Evolutionary conservation across 306 rosid genomes (phyloP).

Genomic region (Prunus mira): DNA sequence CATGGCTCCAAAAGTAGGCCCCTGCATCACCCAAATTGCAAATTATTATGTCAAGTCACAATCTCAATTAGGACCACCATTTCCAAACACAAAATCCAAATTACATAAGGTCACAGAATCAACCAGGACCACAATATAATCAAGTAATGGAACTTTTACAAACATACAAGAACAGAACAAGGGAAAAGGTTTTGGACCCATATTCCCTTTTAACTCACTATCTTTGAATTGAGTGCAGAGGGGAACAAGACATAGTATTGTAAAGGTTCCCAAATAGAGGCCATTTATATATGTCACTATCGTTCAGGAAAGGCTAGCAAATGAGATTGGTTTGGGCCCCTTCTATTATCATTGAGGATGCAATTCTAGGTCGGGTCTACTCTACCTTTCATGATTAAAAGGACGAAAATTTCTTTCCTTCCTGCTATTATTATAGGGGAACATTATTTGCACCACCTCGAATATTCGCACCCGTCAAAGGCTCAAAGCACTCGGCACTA

Average conservation of each 20-base stretch:
- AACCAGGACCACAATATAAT: conserved; percentile 6
- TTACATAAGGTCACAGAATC: background rate
- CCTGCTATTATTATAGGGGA: background rate
- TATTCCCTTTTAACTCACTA: background rate
- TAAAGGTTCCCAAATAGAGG: background rate
- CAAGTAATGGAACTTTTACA: background rate
- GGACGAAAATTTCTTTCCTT: background rate
- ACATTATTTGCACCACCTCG: background rate
- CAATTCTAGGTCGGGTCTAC: conserved; percentile 1
- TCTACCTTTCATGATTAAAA: background rate
- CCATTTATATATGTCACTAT: background rate
- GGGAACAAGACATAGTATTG: background rate
- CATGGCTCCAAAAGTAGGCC: conserved; percentile 98
- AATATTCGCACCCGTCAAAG: background rate
- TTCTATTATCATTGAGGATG: background rate
- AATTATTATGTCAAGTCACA: background rate
- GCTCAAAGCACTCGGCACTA: background rate
- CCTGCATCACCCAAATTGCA: conserved; percentile 38
- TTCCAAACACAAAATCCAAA: background rate
- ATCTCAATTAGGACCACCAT: conserved; percentile 2
- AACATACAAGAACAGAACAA: background rate
- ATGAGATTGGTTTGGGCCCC: background rate
- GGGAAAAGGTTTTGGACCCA: background rate
- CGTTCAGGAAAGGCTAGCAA: background rate
- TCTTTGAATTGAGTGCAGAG: background rate